Conservation (phyloP, 192 early-diverging fungal species). For the Podila minutissima region DNA sequence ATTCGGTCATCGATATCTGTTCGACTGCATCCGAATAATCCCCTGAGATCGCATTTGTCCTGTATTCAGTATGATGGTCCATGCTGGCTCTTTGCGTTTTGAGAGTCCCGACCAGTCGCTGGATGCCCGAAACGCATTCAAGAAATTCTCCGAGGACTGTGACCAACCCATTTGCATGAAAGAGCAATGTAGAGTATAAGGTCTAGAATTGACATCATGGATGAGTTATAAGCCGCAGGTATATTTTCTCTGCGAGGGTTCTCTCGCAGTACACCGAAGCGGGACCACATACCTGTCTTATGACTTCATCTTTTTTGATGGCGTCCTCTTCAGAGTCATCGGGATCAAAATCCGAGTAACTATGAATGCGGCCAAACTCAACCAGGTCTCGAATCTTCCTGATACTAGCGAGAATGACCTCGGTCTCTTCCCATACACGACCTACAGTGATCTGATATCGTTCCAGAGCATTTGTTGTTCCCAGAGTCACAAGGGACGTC, state of each 20-base stretch:
- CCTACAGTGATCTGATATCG: constrained; percentile 33
- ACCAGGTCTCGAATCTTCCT: constrained; percentile 39
- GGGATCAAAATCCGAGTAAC: constrained; percentile 25
- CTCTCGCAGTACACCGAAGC: no score
- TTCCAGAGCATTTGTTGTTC: constrained; percentile 41
- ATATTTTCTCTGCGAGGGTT: no score
- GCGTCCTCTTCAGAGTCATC: constrained; percentile 45
- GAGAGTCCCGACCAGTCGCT: constrained; percentile 24
- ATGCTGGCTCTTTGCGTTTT: constrained; percentile 21
- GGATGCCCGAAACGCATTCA: constrained; percentile 42
- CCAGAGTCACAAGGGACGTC: constrained; percentile 35
- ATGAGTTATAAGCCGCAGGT: neutral
- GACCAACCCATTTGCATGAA: constrained; percentile 29
- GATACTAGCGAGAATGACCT: constrained; percentile 24
- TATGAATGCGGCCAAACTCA: constrained; percentile 31
- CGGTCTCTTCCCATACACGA: constrained; percentile 43
- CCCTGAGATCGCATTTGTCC: neutral
- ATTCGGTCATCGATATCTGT: constrained; percentile 7
- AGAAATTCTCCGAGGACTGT: constrained; percentile 43
- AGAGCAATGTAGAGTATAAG: constrained; percentile 22
- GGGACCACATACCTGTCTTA: constrained; percentile 8
- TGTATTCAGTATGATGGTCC: neutral
- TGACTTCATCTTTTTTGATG: constrained; percentile 18
- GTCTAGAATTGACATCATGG: constrained; percentile 12
- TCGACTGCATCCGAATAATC: constrained; percentile 12